A percentile compares a stretch with the other conserved stretches of the same genome.
Conservation (phyloP, 1,284 basidiomycete species). For the Tetrapyrgos nigripes region DNA sequence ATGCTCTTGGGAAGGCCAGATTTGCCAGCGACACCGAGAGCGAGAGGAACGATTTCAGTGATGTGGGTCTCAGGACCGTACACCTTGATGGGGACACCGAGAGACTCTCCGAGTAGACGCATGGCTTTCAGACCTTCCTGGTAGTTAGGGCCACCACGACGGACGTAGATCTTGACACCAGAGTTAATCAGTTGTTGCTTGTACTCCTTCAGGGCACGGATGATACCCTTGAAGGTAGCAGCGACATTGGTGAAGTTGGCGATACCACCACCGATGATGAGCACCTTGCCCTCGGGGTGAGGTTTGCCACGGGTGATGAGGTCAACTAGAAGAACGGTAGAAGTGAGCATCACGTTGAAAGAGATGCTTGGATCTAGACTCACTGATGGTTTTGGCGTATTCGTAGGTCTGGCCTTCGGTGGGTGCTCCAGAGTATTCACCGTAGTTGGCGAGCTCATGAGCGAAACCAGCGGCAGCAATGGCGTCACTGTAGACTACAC, state of each 20-base stretch:
- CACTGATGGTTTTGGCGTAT: conserved; percentile 97
- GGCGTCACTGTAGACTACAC: conserved; percentile 83
- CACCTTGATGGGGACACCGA: conserved; percentile 96
- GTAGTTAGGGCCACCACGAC: conserved; percentile 99
- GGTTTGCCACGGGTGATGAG: conserved; percentile 93
- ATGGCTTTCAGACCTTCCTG: conserved; percentile 95
- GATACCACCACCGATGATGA: conserved; percentile 99
- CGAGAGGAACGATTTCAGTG: conserved; percentile 97
- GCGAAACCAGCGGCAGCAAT: conserved; percentile 93
- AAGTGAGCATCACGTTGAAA: background rate
- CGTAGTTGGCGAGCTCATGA: conserved; percentile 98
- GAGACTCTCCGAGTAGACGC: conserved; percentile 96
- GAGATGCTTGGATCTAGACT: conserved; percentile 36
- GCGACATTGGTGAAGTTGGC: conserved; percentile 99
- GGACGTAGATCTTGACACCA: conserved; percentile 93
- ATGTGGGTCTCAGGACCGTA: conserved; percentile 99
- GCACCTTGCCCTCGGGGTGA: conserved; percentile 90
- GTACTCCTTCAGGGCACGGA: conserved; percentile 95
- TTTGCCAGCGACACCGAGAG: conserved; percentile 75
- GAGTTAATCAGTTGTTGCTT: conserved; percentile 86
- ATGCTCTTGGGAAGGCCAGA: conserved; percentile 38
- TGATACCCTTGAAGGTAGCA: conserved; percentile 99
- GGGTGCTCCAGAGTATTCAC: conserved; percentile 99
- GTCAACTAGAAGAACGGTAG: conserved; percentile 62
- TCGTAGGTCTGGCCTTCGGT: conserved; percentile 99